Base-by-base conservation (phyloP, 164 flowering plant genomes). In the Magnolia sinica region DNA sequence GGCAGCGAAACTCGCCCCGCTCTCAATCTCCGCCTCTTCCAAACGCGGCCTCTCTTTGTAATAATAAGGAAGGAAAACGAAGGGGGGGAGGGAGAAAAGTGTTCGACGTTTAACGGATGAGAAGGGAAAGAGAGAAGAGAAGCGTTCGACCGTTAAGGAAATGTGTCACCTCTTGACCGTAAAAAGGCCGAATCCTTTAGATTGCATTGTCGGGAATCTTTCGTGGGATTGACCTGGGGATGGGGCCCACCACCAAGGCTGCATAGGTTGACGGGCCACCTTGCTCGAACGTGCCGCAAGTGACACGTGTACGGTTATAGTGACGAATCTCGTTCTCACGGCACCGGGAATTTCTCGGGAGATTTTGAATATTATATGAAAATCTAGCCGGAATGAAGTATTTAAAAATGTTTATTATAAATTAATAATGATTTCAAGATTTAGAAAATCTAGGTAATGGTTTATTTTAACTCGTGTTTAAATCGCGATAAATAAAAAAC, bases 141-240 rank as follows among this genome's bases (percentile, higher is more conserved):
- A 7, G 19, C 11, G 74, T 72, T 72, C 74, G 74, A 72, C 10
- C 4, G 6, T 58, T 64, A 64, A 37, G 50, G 67, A 66, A 29
- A 11, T 67, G 72, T 75, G 63, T 73, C 22, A 50, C 71, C 70
- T 50, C 20, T 67, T 61, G 66, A 70, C 77, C 75, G 61, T 24
- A 61, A 67, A 76, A 58, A 29, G 50, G 20, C 29, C 19, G 72
- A 72, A 72, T 75, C 76, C 78, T 63, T 71, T 68, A 76, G 81
- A 79, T 79, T 59, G 49, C 65, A 20, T 50, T 79, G 81, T 79
- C 81, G 81, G 81, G 76, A 79, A 75, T 78, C 59, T 78, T 37
- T 29, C 11, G 55, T 70, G 68, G 67, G 50, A 23, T 55, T 76
- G 69, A 52, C 79, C 70, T 31, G 64, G 18, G 61, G 8, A 10